A percentile compares a stretch with the other conserved stretches of the same genome.
Conservation (phyloP, 352 stramenopile species). For the Globisporangium abappressorium region DNA sequence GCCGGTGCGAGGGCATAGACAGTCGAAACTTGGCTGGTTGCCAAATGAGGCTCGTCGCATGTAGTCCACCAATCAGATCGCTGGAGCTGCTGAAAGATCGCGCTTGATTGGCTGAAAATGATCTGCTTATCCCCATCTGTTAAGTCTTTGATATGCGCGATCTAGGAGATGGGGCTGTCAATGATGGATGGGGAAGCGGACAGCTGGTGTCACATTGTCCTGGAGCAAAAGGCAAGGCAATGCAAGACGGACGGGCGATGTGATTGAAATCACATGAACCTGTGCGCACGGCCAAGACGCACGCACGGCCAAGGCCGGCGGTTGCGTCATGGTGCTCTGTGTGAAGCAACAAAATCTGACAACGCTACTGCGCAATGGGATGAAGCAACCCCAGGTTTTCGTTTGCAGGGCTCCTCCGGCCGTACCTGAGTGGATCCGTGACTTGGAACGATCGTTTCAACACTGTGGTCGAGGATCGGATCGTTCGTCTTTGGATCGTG, state of each 20-base stretch:
- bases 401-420: neutral
- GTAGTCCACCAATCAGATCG: too few species aligned
- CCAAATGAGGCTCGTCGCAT: neutral
- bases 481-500: neutral
- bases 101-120: conserved; percentile 6
- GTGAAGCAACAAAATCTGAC: conserved; percentile 1
- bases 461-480: neutral
- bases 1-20: neutral
- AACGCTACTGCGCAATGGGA: neutral
- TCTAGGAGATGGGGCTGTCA: conserved; percentile 3
- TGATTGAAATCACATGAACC: neutral
- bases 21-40: neutral
- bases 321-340: neutral
- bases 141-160: conserved; percentile 5
- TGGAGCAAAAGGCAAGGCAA: neutral
- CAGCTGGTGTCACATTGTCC: conserved; percentile 10
- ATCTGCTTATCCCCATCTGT: neutral
- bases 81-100: neutral
- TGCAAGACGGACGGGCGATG: neutral
- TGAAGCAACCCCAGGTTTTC: neutral
- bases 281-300: neutral
- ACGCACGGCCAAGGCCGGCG: too few species aligned
- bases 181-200: conserved; percentile 6
- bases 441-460: neutral
- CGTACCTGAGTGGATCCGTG: neutral